Evolutionary conservation across 495 filamentous ascomycete genomes (phyloP), one percentile per base, ranked within the genome.

Genomic region (Neurospora sublineolata): DNA sequence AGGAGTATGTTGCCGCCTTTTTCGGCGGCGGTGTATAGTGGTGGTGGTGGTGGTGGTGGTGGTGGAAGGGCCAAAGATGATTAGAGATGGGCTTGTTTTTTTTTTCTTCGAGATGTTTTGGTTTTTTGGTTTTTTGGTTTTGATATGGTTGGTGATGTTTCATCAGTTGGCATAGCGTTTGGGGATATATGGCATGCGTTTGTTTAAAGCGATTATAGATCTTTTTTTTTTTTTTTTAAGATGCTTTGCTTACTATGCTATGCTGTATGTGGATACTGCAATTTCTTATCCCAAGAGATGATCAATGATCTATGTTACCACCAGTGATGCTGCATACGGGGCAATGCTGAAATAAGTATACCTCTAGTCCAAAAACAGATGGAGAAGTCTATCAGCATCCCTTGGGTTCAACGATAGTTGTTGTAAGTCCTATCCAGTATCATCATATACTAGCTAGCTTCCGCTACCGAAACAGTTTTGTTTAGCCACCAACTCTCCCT

Each of bases 1-100:
- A 75, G 81, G 70, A 81, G 76, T 39, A 80, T 89, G 37, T 58
- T 88, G 36, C 80, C 78, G 71, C 75, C 52, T 64, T 64, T 64
- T 64, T 64, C 76, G 68, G n/a, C 74, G 27, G 75, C 68, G 68
- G 39, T 42, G 23, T 36, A 33, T 64, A 3, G 10, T 23, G 37
- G 70, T 10, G n/a, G n/a, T n/a, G n/a, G 70, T 71, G 38, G 72
- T 67, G 52, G 60, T 41, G 18, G 68, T 14, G 72, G 74, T 23
- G 46, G 23, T 16, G 64, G 20, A 4, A 18, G 20, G 52, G 14
- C 27, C 12, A 40, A 39, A 38, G 68, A 70, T 33, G 52, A 64
- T 18, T 64, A 64, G 12, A 64, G 12, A 16, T 12, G 16, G 23
- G 18, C 20, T 27, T 41, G 27, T 64, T 72, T 44, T 60, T 4